Evolutionary conservation across 1,284 basidiomycete species (phyloP), one percentile per base, ranked within the genome.

Genomic region (Naganishia liquefaciens): DNA sequence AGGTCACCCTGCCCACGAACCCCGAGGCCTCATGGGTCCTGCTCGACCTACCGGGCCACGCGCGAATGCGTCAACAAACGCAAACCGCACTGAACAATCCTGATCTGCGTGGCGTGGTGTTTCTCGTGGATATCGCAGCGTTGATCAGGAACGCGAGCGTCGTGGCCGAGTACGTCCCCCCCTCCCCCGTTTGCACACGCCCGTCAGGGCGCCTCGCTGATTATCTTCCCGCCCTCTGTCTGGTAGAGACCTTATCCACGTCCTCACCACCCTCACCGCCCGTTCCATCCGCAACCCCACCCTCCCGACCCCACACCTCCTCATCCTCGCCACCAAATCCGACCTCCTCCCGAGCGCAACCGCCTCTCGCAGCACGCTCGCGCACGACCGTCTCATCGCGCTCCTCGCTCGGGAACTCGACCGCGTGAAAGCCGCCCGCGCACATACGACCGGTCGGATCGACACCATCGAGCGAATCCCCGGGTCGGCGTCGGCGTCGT

Each of bases 381-480:
- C 76, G 0, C 60, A 63, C 17, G 76, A 77, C 37, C 70, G 77
- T 2, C 65, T 77, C 3, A 67, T 67, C 39, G 72, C 74, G 10
- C 71, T 77, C 58, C 69, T 79, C 33, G 75, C 74, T 3, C 70
- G 77, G 5, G 77, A 79, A 69, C 76, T 79, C 73, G 75, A 77
- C 62, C 65, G 76, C 0, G 71, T 77, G 37, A 79, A 79, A 68
- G 57, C 72, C 0, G 69, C 77, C 15, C 73, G 75, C 19, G 69
- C 66, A 10, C 68, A 70, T 1, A 63, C 69, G 11, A 72, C 75
- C 15, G 76, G 76, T 2, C 71, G 72, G 39, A 77, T 79, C 64
- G 39, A 60, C 54, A 10, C 68, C 68, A 63, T 9, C 60, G 62
- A 17, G 52, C 70, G 3, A 64, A 61, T 30, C 54, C 67, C n/a